These are phyloP conservation scores for Tolypocladium tropicale DNA, from an alignment of 2,329 filamentous ascomycete species.

Conservation along the genomic window DNA sequence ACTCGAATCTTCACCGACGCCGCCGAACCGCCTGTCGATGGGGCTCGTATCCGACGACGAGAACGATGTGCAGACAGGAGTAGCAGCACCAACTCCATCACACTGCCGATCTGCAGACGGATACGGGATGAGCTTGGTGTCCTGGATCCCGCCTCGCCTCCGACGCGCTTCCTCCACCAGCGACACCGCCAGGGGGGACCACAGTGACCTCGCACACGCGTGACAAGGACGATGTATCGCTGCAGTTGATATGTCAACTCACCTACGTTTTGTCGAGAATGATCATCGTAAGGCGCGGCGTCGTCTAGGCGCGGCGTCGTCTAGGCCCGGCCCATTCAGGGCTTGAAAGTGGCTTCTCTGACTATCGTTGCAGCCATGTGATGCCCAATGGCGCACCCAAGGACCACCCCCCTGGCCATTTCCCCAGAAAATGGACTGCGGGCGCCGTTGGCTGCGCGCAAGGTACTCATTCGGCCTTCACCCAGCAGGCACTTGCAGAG, in stretches of 20 bases:
- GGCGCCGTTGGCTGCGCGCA: not conserved
- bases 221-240: not conserved
- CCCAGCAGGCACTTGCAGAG: not conserved
- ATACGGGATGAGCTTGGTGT: not conserved
- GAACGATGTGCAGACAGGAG: not conserved
- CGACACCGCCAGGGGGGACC: not conserved
- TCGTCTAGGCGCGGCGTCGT: not conserved
- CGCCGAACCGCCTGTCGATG: not conserved
- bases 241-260: not conserved
- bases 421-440: not conserved
- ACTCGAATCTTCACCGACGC: not conserved
- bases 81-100: not conserved
- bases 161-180: not conserved
- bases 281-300: not conserved
- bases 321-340: not conserved
- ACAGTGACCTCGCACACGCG: not conserved
- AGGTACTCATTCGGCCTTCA: not conserved
- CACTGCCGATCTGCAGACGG: not conserved
- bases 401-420: not conserved
- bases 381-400: not conserved
- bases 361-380: not conserved
- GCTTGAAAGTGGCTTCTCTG: not conserved
- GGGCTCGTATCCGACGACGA: not conserved
- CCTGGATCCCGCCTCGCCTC: not conserved
- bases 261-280: not conserved